A percentile compares a stretch with the other conserved stretches of the same genome.
phyloP scores from a whole-genome alignment of 2,329 filamentous ascomycete species.

The Epichloe bromicola region DNA sequence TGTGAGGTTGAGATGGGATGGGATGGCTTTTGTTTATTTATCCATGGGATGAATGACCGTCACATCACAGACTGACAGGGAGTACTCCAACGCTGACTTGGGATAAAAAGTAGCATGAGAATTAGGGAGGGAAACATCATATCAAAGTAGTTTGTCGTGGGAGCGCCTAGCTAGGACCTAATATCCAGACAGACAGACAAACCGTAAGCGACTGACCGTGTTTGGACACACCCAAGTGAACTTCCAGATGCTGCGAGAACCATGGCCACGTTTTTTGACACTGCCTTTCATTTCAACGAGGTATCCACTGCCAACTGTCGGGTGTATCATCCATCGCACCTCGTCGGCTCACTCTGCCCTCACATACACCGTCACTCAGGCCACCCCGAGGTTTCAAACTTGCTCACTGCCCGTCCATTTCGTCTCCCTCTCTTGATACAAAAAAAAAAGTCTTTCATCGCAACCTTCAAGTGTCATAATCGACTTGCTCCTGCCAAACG shows the following conservation, averaged over 20 bases:
- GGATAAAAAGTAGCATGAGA: background rate
- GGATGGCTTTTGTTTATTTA: background rate
- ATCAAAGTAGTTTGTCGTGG: background rate
- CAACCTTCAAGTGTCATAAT: background rate
- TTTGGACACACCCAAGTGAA: background rate
- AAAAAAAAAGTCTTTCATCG: background rate
- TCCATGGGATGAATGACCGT: background rate
- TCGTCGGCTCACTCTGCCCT: background rate
- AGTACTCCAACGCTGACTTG: background rate
- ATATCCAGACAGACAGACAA: no score
- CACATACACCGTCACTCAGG: background rate
- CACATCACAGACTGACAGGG: background rate
- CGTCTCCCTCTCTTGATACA: background rate
- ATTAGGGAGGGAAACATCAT: rapidly evolving
- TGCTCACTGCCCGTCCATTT: background rate
- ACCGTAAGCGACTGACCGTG: background rate
- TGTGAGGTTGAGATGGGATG: constrained; percentile 4
- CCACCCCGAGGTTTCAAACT: background rate
- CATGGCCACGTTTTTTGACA: background rate
- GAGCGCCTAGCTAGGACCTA: background rate
- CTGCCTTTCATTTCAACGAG: background rate
- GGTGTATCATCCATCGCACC: background rate
- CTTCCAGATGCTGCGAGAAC: background rate
- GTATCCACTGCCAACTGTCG: constrained; percentile 1
- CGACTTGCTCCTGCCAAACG: background rate